These are phyloP conservation scores for Fraxinus ornus DNA, from an alignment of 305 asterid species.

Conservation along the genomic window DNA sequence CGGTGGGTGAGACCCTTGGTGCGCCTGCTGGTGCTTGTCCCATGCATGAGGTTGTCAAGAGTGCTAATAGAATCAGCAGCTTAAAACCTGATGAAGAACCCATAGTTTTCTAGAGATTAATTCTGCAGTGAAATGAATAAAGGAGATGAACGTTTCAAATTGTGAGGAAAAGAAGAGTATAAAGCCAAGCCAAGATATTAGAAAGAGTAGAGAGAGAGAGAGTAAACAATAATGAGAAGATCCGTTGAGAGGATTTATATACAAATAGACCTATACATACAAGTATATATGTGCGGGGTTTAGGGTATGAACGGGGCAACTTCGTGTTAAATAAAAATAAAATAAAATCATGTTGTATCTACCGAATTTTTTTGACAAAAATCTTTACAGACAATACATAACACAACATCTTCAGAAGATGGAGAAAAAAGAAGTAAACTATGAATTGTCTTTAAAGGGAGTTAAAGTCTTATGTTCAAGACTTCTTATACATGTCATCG, in stretches of 20 bases:
- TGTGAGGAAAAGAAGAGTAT: neutral
- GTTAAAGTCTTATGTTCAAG: no score
- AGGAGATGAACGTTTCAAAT: conserved; percentile 1
- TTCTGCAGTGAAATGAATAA: neutral
- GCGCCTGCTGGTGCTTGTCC: conserved; percentile 55
- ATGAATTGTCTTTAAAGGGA: no score
- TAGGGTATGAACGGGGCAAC: neutral
- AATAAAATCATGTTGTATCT: no score
- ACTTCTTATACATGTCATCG: no score
- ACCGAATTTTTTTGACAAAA: no score
- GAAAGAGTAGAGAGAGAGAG: conserved; percentile 3
- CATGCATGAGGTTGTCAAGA: conserved; percentile 46
- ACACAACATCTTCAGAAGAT: no score
- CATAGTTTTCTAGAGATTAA: conserved; percentile 23
- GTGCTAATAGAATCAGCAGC: conserved; percentile 39
- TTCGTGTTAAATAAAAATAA: no score
- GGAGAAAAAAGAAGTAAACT: no score
- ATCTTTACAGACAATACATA: no score
- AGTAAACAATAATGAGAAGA: conserved; percentile 13
- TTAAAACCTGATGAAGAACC: conserved; percentile 38
- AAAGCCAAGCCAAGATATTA: neutral
- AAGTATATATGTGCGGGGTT: conserved; percentile 10
- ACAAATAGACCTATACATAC: conserved; percentile 19
- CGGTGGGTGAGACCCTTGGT: conserved; percentile 49
- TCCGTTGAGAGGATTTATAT: conserved; percentile 6